Base-by-base conservation (phyloP, 2,329 filamentous ascomycete species). In the Hymenoscyphus albidus region DNA sequence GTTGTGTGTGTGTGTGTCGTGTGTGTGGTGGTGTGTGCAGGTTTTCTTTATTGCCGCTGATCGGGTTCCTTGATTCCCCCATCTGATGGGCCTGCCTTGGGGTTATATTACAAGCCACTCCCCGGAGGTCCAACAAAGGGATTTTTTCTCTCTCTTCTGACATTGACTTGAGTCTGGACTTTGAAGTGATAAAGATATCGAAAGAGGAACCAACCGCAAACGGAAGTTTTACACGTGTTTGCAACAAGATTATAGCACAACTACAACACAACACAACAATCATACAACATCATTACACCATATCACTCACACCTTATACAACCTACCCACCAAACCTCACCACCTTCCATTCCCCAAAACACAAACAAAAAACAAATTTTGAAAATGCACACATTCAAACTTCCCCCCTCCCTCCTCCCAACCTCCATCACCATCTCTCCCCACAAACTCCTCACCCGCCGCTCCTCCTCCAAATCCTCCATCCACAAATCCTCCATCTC, bases 381-480 rank as follows among this genome's bases (percentile, higher is more conserved):
- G n/a, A 51, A 22, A 51, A 51, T 51, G 44, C 42, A 54, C n/a
- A 48, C 59, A 51, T 48, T 51, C 40, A 61, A 48, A 51, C 32
- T 54, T 14, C 40, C 16, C 27, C 54, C 39, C 14, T 55, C 44
- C 13, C 59, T 38, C 31, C 44, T 18, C 7, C 27, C 44, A 38
- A 18, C 59, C 14, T 56, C 54, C 40, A 13, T 60, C 12, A 42
- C 44, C 32, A 62, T 16, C 44, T 5, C 44, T 27, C 44, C 61
- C 22, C 61, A 55, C n/a, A 54, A 58, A 13, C 32, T 63, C 22
- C 39, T 32, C 12, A 42, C 40, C 32, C 18, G 38, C n/a, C 54
- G 55, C 32, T 56, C n/a, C 14, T 58, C 54, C 32, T 40, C 56
- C 6, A 39, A 42, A 59, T 57, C 48, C 10, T 62, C 61, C 55